Conservation (phyloP, 1,284 basidiomycete genomes). For the Termitomyces sp. region DNA sequence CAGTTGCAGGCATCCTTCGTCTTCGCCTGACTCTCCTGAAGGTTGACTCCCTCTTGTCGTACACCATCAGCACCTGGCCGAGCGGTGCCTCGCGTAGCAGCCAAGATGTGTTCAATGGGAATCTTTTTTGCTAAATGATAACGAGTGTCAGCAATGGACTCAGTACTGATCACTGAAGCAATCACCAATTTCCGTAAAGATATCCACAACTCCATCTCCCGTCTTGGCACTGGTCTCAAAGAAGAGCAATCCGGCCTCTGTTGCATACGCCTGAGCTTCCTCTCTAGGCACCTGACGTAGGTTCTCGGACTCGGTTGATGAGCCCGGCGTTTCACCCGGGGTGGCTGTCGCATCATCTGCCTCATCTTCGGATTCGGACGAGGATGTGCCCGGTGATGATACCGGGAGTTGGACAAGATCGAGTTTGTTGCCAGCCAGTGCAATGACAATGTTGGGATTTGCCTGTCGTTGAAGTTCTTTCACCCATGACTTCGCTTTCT, state of each 20-base stretch:
- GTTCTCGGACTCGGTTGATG: slow-evolving; percentile 59
- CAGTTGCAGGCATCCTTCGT: slow-evolving; percentile 80
- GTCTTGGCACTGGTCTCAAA: slow-evolving; percentile 99
- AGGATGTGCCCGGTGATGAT: slow-evolving; percentile 46
- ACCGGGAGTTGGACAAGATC: slow-evolving; percentile 80
- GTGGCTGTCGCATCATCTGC: slow-evolving; percentile 85
- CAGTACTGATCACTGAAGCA: slow-evolving; percentile 11
- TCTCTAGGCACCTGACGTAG: slow-evolving; percentile 86
- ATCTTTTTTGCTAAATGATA: slow-evolving; percentile 81
- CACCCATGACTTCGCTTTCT: slow-evolving; percentile 99
- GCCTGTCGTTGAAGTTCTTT: slow-evolving; percentile 99
- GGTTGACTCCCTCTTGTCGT: slow-evolving; percentile 63
- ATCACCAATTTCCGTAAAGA: slow-evolving; percentile 96
- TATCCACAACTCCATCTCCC: slow-evolving; percentile 92
- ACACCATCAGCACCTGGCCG: slow-evolving; percentile 53
- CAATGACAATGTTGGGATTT: slow-evolving; percentile 98
- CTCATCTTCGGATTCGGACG: slow-evolving; percentile 73
- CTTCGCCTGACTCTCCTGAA: slow-evolving; percentile 66
- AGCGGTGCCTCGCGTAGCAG: slow-evolving; percentile 65
- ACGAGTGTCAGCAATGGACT: not conserved
- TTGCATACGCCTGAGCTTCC: slow-evolving; percentile 95
- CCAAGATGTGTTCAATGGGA: slow-evolving; percentile 88
- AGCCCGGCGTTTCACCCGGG: slow-evolving; percentile 58
- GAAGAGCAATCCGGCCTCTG: slow-evolving; percentile 90
- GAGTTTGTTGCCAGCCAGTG: slow-evolving; percentile 93